A percentile compares a stretch with the other conserved stretches of the same genome.
Evolutionary conservation across 2,329 filamentous ascomycete species (phyloP).

Genomic region (Colletotrichum cuscutae): DNA sequence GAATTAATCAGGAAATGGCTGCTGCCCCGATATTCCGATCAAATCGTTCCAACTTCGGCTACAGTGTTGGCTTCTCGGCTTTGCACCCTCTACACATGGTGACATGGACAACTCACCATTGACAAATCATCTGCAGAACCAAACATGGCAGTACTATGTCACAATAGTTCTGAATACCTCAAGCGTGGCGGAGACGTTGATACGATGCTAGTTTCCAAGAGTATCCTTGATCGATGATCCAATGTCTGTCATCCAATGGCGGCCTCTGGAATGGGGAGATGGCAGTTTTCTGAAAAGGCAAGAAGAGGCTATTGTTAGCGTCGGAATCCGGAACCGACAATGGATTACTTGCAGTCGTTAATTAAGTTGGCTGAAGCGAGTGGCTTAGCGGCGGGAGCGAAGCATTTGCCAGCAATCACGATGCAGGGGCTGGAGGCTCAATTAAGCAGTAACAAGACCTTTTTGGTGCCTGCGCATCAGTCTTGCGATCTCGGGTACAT

Average conservation of each 20-base stretch:
- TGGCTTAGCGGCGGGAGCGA: background rate
- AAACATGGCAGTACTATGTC: background rate
- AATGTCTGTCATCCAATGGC: too few species aligned
- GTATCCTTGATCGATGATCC: too few species aligned
- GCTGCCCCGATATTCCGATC: constrained; percentile 17
- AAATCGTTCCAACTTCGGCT: constrained; percentile 10
- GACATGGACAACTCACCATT: background rate
- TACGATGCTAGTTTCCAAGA: too few species aligned
- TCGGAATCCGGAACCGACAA: background rate
- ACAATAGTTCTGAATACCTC: too few species aligned
- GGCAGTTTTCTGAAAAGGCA: background rate
- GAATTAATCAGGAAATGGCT: constrained; percentile 1
- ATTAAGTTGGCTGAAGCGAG: background rate
- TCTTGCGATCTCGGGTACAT: background rate
- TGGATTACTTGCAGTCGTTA: background rate
- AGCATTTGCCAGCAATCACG: background rate
- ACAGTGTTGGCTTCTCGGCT: constrained; percentile 17
- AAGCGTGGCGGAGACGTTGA: too few species aligned
- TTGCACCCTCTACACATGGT: constrained; percentile 13
- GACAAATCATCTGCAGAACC: background rate
- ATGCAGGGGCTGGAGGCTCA: background rate
- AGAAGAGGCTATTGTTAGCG: background rate
- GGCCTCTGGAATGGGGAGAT: background rate
- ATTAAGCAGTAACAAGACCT: background rate
- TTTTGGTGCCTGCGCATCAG: background rate